Evolutionary conservation across 768 basidiomycete species (phyloP), one percentile per base, ranked within the genome.

Genomic region (Artomyces pyxidatus): DNA sequence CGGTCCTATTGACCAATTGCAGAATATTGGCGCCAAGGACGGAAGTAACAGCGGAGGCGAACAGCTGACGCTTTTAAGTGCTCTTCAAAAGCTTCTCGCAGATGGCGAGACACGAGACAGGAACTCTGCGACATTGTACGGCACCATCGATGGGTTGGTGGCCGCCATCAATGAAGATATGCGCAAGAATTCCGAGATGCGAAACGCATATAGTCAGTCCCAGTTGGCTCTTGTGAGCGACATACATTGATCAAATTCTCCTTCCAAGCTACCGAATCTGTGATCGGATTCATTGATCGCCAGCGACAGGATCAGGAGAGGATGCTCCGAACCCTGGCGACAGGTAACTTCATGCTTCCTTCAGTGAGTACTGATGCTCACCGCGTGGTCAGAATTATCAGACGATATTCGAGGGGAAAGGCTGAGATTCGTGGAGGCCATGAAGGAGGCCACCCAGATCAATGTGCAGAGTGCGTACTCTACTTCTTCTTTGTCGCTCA

Each of bases 381-480:
- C 37, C 43, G 22, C 27, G 26, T n/a, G n/a, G 23, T 16, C 57
- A 88, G 90, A 89, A 61, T 74, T 94, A 19, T 83, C 83, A 3
- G 75, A 77, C 48, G 91, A 93, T 57, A 92, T 94, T 46, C 81
- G 83, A 45, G 89, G 91, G 1, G 90, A 93, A 65, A 68, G 89
- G 41, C 66, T 93, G 47, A 73, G 87, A 6, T 93, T 94, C 58
- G 87, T 93, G 5, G 91, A 94, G 58, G 89, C 91, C n/a, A 94
- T 93, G 90, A 88, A 88, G 61, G 86, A 91, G 57, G 91, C 89
- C 1, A 94, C 91, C 0, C 79, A 80, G 1, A 87, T 94, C 57
- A 92, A 93, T 54, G 81, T 94, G 2, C 83, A 88, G 63, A 69
- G 88, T 85, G 64, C 54, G 63, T 50, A 7, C 30, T 8, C 37